These are phyloP conservation scores for Coriaria nepalensis DNA, from an alignment of 306 rosid species.

Conservation along the genomic window DNA sequence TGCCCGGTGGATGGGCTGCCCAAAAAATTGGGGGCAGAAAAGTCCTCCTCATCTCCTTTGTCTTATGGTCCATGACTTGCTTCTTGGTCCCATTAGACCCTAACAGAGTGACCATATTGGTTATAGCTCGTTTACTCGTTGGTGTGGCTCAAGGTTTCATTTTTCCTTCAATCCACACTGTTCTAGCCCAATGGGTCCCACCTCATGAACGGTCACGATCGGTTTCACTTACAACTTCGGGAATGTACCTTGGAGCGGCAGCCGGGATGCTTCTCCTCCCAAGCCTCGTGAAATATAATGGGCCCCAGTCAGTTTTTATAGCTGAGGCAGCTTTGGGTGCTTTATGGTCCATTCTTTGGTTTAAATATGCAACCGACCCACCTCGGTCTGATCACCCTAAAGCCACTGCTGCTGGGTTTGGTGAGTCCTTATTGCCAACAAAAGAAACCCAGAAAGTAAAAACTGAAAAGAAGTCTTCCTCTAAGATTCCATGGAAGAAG, in stretches of 20 bases:
- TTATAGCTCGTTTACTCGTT: conserved; percentile 76
- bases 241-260: conserved; percentile 94
- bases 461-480: conserved; percentile 26
- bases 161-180: conserved; percentile 92
- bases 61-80: conserved; percentile 77
- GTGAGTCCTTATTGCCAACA: conserved; percentile 50
- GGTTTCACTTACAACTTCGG: conserved; percentile 85
- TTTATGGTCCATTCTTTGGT: conserved; percentile 77
- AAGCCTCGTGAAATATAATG: conserved; percentile 55
- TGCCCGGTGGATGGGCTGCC: conserved; percentile 95
- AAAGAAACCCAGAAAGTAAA: conserved; percentile 40
- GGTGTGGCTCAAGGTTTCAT: conserved; percentile 94
- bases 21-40: conserved; percentile 79
- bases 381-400: conserved; percentile 70
- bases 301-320: conserved; percentile 78
- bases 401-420: conserved; percentile 69
- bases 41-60: conserved; percentile 70
- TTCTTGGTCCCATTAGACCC: conserved; percentile 78
- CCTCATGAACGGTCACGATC: conserved; percentile 95
- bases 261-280: conserved; percentile 82
- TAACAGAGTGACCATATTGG: conserved; percentile 33
- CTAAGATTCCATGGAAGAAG: conserved; percentile 68
- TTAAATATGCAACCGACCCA: conserved; percentile 57
- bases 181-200: conserved; percentile 96
- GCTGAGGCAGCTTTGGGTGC: conserved; percentile 76